phyloP scores from a whole-genome alignment of 352 stramenopile genomes.

The Globisporangium cystogenes region DNA sequence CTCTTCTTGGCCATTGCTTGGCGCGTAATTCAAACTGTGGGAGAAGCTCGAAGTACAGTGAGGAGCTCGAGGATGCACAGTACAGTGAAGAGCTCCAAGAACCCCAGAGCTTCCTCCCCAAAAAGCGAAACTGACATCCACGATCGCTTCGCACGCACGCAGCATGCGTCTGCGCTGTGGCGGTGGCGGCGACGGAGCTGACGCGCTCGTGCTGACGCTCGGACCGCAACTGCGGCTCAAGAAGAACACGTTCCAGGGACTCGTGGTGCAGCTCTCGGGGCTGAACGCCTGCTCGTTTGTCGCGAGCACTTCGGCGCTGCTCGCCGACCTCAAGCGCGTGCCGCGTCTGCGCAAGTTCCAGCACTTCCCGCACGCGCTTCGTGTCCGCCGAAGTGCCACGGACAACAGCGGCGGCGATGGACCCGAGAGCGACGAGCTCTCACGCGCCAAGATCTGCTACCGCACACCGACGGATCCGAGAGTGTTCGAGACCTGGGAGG shows the following conservation, averaged over 20 bases:
- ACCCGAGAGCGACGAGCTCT: conserved; percentile 1
- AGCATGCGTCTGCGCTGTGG: conserved; percentile 10
- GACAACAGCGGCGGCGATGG: background rate
- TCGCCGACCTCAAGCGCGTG: conserved; percentile 23
- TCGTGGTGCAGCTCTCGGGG: conserved; percentile 38
- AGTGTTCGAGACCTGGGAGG: conserved; percentile 45
- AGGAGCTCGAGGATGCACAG: background rate
- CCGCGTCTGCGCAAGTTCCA: conserved; percentile 38
- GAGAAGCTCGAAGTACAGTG: background rate
- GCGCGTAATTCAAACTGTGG: background rate
- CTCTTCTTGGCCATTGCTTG: conserved; percentile 23
- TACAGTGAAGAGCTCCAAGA: too few species aligned
- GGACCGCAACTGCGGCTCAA: conserved; percentile 51
- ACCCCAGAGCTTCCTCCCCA: too few species aligned
- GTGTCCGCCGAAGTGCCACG: conserved; percentile 14
- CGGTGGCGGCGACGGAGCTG: conserved; percentile 5
- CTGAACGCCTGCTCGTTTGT: background rate
- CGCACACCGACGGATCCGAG: conserved; percentile 15
- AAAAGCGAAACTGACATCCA: too few species aligned
- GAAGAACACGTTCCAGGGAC: conserved; percentile 69
- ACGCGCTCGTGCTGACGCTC: conserved; percentile 22
- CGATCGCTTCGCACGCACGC: too few species aligned
- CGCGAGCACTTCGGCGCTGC: conserved; percentile 14
- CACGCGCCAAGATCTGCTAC: conserved; percentile 4
- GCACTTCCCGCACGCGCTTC: conserved; percentile 41